Percentiles rank a stretch among this genome's conserved stretches.
Conservation (phyloP, 805 yeast genomes). For the Schizosaccharomyces octosporus region DNA sequence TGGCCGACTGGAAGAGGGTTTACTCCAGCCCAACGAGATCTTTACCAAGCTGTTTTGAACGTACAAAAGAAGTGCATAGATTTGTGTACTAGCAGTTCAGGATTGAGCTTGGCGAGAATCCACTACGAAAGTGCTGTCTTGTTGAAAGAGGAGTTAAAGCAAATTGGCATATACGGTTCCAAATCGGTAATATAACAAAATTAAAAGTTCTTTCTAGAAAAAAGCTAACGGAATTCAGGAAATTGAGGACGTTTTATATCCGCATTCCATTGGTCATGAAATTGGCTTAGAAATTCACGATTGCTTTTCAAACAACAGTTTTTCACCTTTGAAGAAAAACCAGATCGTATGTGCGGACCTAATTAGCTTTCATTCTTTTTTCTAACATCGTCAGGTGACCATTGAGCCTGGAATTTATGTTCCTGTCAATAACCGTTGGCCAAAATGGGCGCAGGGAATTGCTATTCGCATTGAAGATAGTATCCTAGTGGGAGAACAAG, state of each 20-base stretch:
- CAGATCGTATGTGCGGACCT: slow-evolving; percentile 6
- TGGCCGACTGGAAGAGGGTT: slow-evolving; percentile 77
- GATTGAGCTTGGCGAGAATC: slow-evolving; percentile 40
- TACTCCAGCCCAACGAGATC: slow-evolving; percentile 52
- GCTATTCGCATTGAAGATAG: slow-evolving; percentile 93
- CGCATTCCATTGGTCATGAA: slow-evolving; percentile 90
- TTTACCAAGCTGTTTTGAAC: slow-evolving; percentile 68
- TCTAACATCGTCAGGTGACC: slow-evolving; percentile 62
- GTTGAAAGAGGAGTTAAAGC: not conserved
- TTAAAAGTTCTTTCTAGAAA: not conserved
- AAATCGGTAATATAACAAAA: not conserved
- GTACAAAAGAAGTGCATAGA: slow-evolving; percentile 61
- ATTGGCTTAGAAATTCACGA: slow-evolving; percentile 66
- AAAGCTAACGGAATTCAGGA: slow-evolving; percentile 6
- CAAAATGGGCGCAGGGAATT: slow-evolving; percentile 57
- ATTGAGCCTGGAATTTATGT: slow-evolving; percentile 90
- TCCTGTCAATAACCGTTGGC: slow-evolving; percentile 50
- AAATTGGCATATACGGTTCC: not conserved
- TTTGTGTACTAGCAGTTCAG: slow-evolving; percentile 30
- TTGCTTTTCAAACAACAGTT: slow-evolving; percentile 22
- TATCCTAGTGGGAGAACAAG: slow-evolving; percentile 45
- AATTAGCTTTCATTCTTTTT: slow-evolving; percentile 28
- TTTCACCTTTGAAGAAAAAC: not conserved
- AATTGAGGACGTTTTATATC: slow-evolving; percentile 28
- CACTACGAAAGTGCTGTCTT: slow-evolving; percentile 22